Evolutionary conservation across 2,329 filamentous ascomycete genomes (phyloP).

Genomic region (Clonostachys chloroleuca): DNA sequence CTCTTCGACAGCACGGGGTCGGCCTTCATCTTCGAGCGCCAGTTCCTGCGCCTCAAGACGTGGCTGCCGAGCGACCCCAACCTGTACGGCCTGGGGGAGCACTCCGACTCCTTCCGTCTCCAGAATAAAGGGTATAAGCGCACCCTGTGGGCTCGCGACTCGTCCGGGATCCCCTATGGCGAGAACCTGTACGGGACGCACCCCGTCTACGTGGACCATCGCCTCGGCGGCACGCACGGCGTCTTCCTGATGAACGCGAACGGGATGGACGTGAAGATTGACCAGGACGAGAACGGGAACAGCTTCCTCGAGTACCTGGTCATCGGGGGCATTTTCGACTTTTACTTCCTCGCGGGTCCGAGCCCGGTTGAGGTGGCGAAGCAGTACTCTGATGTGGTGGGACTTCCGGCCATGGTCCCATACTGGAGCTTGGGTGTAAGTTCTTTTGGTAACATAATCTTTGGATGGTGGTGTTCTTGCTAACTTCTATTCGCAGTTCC

Average conservation of each 20-base stretch:
- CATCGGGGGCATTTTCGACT: constrained; percentile 67
- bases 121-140: constrained; percentile 21
- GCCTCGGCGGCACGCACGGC: constrained; percentile 51
- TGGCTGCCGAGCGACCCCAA: constrained; percentile 67
- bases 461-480: constrained; percentile 1
- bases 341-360: constrained; percentile 57
- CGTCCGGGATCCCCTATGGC: constrained; percentile 51
- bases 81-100: constrained; percentile 70
- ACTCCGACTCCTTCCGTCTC: constrained; percentile 50
- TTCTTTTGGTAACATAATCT: constrained; percentile 35
- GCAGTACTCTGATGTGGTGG: constrained; percentile 52
- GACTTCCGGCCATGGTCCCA: constrained; percentile 52
- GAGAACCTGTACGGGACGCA: constrained; percentile 69
- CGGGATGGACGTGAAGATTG: constrained; percentile 70
- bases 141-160: constrained; percentile 63
- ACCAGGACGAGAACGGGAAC: constrained; percentile 42
- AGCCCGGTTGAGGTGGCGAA: constrained; percentile 47
- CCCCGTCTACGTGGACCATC: constrained; percentile 67
- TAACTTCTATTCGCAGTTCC: constrained; percentile 11
- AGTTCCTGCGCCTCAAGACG: constrained; percentile 71
- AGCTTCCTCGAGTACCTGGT: constrained; percentile 74
- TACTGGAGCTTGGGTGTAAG: constrained; percentile 52
- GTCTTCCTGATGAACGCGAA: constrained; percentile 67
- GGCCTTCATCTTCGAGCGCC: constrained; percentile 67
- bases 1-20: constrained; percentile 63